Evolutionary conservation across 1,284 basidiomycete species (phyloP), one percentile per base, ranked within the genome.

Genomic region (Trichosporon coremiiforme): DNA sequence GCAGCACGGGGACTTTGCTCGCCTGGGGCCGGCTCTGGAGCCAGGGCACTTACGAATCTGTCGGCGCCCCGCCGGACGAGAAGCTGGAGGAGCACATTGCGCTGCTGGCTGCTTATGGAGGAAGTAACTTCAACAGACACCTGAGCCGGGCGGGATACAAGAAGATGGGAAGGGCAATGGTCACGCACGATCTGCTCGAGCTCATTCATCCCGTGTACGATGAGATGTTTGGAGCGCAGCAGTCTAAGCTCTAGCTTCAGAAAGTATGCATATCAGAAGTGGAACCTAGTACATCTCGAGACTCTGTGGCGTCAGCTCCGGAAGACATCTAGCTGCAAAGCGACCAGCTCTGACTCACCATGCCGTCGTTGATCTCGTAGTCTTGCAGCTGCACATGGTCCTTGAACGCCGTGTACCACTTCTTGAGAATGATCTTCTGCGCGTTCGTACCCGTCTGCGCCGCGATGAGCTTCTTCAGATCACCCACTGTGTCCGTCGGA

Each of bases 1-100:
- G 96, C 5, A 87, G 88, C 47, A 90, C 94, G 7, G 95, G 94
- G 0, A 89, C 94, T 0, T 89, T 97, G 80, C 86, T 98, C 71
- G 95, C 95, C 1, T 99, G 96, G 95, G 93, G 91, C 2, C 91
- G 91, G 80, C 94, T 92, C 77, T 98, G 92, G 81, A 91, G 94
- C 76, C 88, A 89, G 53, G 92, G 92, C 7, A 87, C 87, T 1
- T 95, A 90, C 76, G 90, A 78, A 33, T 67, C 77, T 53, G 79
- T 80, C 36, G 80, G 87, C 87, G 31, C 88, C 89, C 69, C 84
- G 80, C 62, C 85, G 89, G 70, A 86, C 87, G 31, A 82, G 85
- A 73, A 71, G 29, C 78, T 85, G 64, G 74, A 80, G 87, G 65
- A 86, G 86, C 72, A 87, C 47, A 79, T 98, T 73, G 92, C 95